Base-by-base conservation (phyloP, 202 grass and related monocot genomes). In the Musa balbisiana region DNA sequence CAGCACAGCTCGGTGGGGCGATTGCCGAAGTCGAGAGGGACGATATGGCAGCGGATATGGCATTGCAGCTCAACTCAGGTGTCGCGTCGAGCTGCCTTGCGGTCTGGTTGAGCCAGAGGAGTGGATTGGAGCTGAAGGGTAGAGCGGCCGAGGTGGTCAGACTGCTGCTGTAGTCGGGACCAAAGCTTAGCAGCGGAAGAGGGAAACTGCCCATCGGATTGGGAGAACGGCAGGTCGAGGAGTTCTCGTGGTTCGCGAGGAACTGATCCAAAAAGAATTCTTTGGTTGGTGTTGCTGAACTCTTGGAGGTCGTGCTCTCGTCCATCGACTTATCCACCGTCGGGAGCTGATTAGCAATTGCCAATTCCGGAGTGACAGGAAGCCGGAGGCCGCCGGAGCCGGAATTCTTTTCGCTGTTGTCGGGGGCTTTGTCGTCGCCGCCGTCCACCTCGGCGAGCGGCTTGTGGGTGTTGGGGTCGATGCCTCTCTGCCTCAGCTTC, bases 401-500 rank as follows among this genome's bases (percentile, higher is more conserved):
- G 58, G 89, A 92, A 79, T 77, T 84, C 74, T 79, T 86, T 77
- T 84, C 86, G 2, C 84, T 84, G 84, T 77, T 78, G 66, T 81
- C 78, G 70, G 82, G 84, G 69, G 81, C 72, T 84, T 82, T 80
- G 64, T 62, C 79, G 21, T 72, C 81, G 73, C 64, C 76, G 60
- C 80, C 76, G 62, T 29, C 64, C 8, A 26, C 23, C 55, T 92
- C 87, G 0, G 87, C 26, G 6, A 92, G 74, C 62, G 82, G 82
- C 80, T 91, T 90, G 72, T 97, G 90, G 69, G 83, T 91, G 78
- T 84, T 87, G 25, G 79, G 85, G 51, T 87, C 86, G 65, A 91
- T 85, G 70, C 86, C 90, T 79, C 86, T 88, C 84, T 86, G 86
- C 62, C 84, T 80, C 68, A 93, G 71, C 81, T 97, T 97, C 79